phyloP scores from a whole-genome alignment of 441 rosid genomes.

The Euphorbia schlechtendalii region DNA sequence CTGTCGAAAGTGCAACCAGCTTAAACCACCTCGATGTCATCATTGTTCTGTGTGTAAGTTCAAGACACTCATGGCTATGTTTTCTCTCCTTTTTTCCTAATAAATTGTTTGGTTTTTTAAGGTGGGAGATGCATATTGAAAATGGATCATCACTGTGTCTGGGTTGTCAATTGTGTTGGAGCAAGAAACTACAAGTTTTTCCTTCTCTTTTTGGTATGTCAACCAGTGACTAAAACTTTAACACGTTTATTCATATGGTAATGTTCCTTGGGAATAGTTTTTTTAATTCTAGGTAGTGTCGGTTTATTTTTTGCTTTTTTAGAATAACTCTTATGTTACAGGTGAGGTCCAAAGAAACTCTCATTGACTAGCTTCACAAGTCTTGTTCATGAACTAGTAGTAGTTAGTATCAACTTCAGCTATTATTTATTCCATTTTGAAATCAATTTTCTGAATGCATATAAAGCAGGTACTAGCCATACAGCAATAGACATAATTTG shows the following conservation, averaged over 20 bases:
- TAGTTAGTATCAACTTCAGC: not conserved
- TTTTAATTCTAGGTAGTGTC: not conserved
- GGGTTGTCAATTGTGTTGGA: conserved; percentile 97
- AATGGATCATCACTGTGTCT: conserved; percentile 95
- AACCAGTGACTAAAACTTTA: not conserved
- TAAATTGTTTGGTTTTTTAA: conserved; percentile 26
- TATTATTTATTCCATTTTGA: not conserved
- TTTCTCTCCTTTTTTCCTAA: conserved; percentile 1
- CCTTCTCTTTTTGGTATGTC: conserved; percentile 84
- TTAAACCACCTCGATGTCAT: conserved; percentile 86
- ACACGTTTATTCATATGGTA: not conserved
- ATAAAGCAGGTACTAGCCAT: not conserved
- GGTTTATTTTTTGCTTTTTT: not conserved
- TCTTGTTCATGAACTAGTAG: not conserved
- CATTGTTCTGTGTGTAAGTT: conserved; percentile 95
- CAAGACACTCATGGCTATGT: not conserved
- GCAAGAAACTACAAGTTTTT: conserved; percentile 88
- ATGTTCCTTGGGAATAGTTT: not conserved
- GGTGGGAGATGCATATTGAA: conserved; percentile 85
- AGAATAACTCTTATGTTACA: not conserved
- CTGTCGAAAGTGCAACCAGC: conserved; percentile 73
- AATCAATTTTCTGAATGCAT: not conserved
- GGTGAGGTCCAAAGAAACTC: not conserved
- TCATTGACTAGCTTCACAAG: not conserved
- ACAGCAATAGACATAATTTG: not conserved